Base-by-base conservation (phyloP, 2,329 filamentous ascomycete genomes). In the Berkeleyomyces rouxiae region DNA sequence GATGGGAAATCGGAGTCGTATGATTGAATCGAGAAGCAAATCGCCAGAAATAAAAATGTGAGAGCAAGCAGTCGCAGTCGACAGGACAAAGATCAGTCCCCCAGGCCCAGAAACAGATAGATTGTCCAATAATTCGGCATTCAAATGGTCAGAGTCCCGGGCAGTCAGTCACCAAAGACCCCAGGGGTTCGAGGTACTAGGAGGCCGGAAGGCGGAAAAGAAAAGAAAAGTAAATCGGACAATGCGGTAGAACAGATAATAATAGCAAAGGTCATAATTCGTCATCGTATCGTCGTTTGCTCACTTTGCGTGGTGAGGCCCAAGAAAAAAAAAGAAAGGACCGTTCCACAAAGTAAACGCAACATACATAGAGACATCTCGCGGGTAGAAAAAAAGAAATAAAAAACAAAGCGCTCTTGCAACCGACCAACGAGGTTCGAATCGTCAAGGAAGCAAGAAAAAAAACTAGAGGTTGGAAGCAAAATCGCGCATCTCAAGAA, bases 1-100 rank as follows among this genome's bases (percentile, higher is more conserved):
- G 58, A 65, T 37, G n/a, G 37, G 10, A 55, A 55, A 37, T 55
- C 49, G 23, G 9, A 53, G 49, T 13, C 31, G 37, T 10, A 55
- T 39, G 13, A 39, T 55, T 37, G 65, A 58, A 62, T 63, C 51
- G 23, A 51, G 39, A 67, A 62, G 57, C 57, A 63, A 51, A 58
- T 67, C 63, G 66, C 60, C 61, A 62, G 65, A 61, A 40, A 64
- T 37, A 61, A 55, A 62, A 49, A 53, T 64, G 23, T 23, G 39
- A 60, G 43, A 58, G 42, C 46, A 53, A 55, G 53, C 58, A 51
- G 16, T 23, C 23, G 23, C 23, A 23, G 23, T 23, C 23, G 23
- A 23, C 23, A 53, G 13, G 53, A 47, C 37, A 65, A 62, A 62
- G 49, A 65, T 64, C 55, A 43, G 60, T 58, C 4, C 43, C 43